Conservation (phyloP, 2,329 filamentous ascomycete genomes). For the Onygena corvina region DNA sequence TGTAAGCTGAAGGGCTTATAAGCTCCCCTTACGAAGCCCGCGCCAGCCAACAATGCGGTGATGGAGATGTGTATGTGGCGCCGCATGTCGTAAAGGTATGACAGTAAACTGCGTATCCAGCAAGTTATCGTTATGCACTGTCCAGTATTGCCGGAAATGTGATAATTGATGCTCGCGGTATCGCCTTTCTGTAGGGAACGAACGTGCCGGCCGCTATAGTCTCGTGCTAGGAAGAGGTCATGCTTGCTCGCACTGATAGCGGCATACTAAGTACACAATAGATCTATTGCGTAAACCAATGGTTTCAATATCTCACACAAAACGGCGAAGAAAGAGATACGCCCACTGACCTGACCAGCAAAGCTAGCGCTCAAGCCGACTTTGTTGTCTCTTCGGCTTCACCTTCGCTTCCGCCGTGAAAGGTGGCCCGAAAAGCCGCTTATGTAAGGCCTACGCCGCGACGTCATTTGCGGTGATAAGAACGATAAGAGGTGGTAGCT, state of each 20-base stretch:
- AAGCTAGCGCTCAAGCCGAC: neutral
- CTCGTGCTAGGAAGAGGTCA: neutral
- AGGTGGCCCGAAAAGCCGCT: neutral
- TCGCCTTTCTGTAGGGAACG: neutral
- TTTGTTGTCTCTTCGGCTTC: neutral
- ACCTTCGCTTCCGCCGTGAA: neutral
- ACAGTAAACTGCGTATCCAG: neutral
- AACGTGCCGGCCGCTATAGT: neutral
- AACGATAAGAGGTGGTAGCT: neutral
- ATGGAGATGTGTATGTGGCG: constrained; percentile 13
- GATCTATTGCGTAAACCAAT: neutral
- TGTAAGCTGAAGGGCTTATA: constrained; percentile 67
- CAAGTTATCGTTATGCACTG: neutral
- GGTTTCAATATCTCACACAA: neutral
- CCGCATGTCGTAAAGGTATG: neutral
- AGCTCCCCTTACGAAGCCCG: constrained; percentile 34
- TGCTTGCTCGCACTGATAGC: neutral
- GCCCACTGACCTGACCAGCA: neutral
- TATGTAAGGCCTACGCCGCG: neutral
- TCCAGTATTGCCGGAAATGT: neutral
- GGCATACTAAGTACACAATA: neutral
- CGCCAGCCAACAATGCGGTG: constrained; percentile 24
- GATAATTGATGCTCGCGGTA: neutral
- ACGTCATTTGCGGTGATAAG: constrained; percentile 1
- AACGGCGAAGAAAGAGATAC: neutral